A percentile compares a stretch with the other conserved stretches of the same genome.
Evolutionary conservation across 2,329 filamentous ascomycete species (phyloP).

Genomic region (Diaporthe vaccinii): DNA sequence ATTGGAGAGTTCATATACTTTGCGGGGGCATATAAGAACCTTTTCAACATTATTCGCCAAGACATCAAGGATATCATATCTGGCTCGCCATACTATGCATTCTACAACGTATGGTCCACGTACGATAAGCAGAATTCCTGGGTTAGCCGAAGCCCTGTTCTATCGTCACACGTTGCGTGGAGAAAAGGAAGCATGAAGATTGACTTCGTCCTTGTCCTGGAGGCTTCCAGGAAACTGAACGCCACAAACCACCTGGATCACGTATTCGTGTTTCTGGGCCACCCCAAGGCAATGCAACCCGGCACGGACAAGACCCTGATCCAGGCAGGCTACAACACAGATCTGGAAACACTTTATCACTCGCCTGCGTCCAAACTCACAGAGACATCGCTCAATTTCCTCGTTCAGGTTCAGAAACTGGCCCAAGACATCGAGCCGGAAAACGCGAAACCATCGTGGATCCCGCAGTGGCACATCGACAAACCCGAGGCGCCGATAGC

Average conservation of each 20-base stretch:
- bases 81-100: conserved; percentile 1
- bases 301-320: background rate
- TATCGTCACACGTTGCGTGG: background rate
- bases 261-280: background rate
- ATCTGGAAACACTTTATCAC: background rate
- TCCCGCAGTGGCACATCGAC: background rate
- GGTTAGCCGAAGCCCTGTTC: background rate
- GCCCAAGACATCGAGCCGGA: background rate
- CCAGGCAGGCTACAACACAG: background rate
- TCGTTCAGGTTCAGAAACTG: background rate
- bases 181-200: background rate
- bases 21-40: background rate
- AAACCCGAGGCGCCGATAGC: background rate
- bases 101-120: background rate
- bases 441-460: background rate
- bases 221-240: background rate
- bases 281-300: background rate
- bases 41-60: background rate
- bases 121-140: background rate
- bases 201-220: background rate
- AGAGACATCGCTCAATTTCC: background rate
- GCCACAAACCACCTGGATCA: background rate
- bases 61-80: background rate
- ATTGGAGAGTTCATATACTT: background rate
- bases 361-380: background rate